Base-by-base conservation (phyloP, 2,329 filamentous ascomycete genomes). In the Fusarium praegraminearum region DNA sequence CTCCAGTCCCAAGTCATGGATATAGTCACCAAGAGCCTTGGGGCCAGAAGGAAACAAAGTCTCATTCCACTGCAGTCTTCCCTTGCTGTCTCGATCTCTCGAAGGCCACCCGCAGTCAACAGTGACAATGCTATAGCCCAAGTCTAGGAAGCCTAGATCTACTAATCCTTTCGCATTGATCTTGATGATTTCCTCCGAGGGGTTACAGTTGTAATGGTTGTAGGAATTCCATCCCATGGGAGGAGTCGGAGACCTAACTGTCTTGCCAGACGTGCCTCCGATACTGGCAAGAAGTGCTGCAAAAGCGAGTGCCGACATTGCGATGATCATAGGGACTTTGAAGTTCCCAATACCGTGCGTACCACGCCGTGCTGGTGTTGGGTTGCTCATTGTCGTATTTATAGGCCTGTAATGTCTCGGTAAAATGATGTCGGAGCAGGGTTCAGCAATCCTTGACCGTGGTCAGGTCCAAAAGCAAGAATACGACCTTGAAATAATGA, bases 151-250 rank as follows among this genome's bases (percentile, higher is more conserved):
- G 0, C 85, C 86, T 0, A 85, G 77, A 44, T 85, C 82, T 0
- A 87, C 80, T 0, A 90, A 75, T 0, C 85, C 87, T 43, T 86
- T 77, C 1, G 86, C 85, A 59, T 86, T 89, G 4, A 79, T 76
- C 40, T 74, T 74, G 45, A 75, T 74, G 18, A 75, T 69, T 0
- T 62, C 55, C 24, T 75, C 73, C 0, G 64, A 60, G 0, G 69
- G 68, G 5, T 46, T 55, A 35, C 73, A 75, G 18, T 58, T 62
- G 16, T 75, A 75, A 43, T 83, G 81, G 56, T 90, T 90, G 69
- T 89, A 89, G 3, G 83, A 85, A 64, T 89, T 89, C 86, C 86
- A 89, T 15, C 86, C 81, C 82, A 84, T 83, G 1, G 80, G 80
- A 3, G 83, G 82, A 1, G 80, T 80, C 7, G 74, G 67, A 2